Evolutionary conservation across 2,329 filamentous ascomycete species (phyloP), one percentile per base, ranked within the genome.

Genomic region (Colletotrichum graminicola): DNA sequence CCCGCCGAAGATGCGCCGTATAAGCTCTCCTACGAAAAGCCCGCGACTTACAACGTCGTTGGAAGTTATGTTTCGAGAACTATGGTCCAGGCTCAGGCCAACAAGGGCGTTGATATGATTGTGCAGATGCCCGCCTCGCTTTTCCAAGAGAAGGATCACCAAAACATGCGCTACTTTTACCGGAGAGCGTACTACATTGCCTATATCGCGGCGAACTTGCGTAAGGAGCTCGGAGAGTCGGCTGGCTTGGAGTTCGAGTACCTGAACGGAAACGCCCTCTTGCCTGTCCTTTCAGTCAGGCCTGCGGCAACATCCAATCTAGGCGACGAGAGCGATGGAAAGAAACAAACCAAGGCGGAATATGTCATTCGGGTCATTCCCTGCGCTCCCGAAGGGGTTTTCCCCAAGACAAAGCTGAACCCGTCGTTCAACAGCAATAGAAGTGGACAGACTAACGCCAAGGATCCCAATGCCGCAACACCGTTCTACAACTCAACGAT

Each of bases 131-230:
- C 96, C 6, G 81, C 84, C 68, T 83, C 88, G 1, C 82, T 97
- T 16, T 95, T 98, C 77, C 94, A 97, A 78, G 93, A 97, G 55
- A 98, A 98, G 82, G 96, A 99, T 81, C 98, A 95, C 79, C 87
- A 95, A 61, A 94, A 97, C 80, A 88, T 96, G 84, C 90, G 96
- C 73, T 98, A 97, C 82, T 97, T 98, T 78, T 95, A 98, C 83
- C 97, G 97, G 77, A 87, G 95, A 74, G 93, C 96, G 16, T 98
- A 95, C 81, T 98, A 97, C 78, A 84, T 98, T 62, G 94, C 95
- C 43, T 94, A 93, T 74, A 84, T 98, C 67, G 91, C 94, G 18
- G 90, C 89, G 39, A 90, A 88, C 5, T 84, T 98, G 63, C 89
- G 90, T 74, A 84, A 87, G 47, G 82, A 87, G 4, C 81, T 90